These are phyloP conservation scores for Mycena belliarum DNA, from an alignment of 768 basidiomycete species.

Conservation along the genomic window DNA sequence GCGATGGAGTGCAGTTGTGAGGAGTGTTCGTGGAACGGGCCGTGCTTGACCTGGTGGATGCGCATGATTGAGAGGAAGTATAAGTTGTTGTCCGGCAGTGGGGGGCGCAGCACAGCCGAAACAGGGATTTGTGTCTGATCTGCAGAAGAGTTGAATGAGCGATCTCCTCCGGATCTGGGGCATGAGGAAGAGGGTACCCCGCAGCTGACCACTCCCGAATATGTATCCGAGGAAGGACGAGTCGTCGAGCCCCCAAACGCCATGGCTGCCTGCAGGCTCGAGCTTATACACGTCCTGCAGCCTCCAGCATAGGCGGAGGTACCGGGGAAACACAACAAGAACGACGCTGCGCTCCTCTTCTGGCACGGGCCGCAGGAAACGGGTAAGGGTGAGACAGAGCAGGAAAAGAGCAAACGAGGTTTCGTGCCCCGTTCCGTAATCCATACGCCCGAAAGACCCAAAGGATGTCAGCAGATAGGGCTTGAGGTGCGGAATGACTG, in stretches of 20 bases:
- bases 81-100: slow-evolving; percentile 67
- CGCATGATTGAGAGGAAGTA: slow-evolving; percentile 81
- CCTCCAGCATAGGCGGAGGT: slow-evolving; percentile 79
- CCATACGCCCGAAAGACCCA: slow-evolving; percentile 87
- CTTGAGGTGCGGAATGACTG: slow-evolving; percentile 62
- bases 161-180: background rate
- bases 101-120: slow-evolving; percentile 57
- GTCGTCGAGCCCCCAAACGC: slow-evolving; percentile 97
- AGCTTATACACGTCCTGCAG: slow-evolving; percentile 88
- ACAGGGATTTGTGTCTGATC: slow-evolving; percentile 69
- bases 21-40: slow-evolving; percentile 92
- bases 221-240: slow-evolving; percentile 87
- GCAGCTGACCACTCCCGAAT: slow-evolving; percentile 87
- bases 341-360: slow-evolving; percentile 63
- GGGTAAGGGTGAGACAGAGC: slow-evolving; percentile 65
- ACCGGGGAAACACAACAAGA: slow-evolving; percentile 71
- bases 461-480: slow-evolving; percentile 84
- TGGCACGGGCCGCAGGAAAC: slow-evolving; percentile 58
- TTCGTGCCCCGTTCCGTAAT: slow-evolving; percentile 98
- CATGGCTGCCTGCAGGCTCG: slow-evolving; percentile 96
- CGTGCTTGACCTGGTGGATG: slow-evolving; percentile 77
- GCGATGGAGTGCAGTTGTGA: slow-evolving; percentile 89
- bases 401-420: slow-evolving; percentile 83
- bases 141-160: slow-evolving; percentile 28
- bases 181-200: slow-evolving; percentile 47